phyloP scores from a whole-genome alignment of 257 asterid species.

The Lycium barbarum region DNA sequence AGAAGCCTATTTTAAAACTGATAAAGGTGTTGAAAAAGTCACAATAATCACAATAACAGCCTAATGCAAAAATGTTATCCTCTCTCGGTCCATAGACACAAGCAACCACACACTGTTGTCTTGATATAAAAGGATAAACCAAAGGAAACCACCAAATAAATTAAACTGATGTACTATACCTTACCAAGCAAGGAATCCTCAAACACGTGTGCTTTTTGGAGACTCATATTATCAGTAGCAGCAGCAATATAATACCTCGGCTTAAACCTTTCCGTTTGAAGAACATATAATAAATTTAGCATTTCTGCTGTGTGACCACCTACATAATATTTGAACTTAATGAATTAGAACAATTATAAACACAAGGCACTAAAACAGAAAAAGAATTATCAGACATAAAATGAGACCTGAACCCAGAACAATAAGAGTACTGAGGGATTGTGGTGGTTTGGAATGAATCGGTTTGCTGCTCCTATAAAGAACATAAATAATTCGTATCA shows the following conservation, averaged over 20 bases:
- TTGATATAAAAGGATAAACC: not conserved
- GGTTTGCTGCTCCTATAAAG: conserved; percentile 53
- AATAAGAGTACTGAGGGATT: conserved; percentile 62
- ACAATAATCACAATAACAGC: not conserved
- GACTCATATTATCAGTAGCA: conserved; percentile 96
- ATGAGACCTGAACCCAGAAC: conserved; percentile 80
- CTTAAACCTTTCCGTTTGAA: conserved; percentile 69
- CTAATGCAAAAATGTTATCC: not conserved
- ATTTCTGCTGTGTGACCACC: conserved; percentile 99
- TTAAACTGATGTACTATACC: conserved; percentile 42
- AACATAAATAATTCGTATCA: conserved; percentile 57
- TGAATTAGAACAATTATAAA: not conserved
- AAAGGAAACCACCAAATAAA: not conserved
- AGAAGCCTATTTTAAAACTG: not conserved
- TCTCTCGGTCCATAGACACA: not conserved
- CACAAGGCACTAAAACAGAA: not conserved
- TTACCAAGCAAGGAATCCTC: conserved; percentile 68
- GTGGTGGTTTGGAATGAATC: conserved; percentile 37
- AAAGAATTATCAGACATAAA: conserved; percentile 12
- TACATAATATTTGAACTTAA: conserved; percentile 35
- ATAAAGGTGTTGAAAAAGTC: not conserved
- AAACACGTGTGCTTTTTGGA: conserved; percentile 76
- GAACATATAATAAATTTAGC: conserved; percentile 71
- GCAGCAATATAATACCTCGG: conserved; percentile 89
- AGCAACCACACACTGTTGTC: not conserved